Conservation (phyloP, 805 yeast genomes). For the Hanseniaspora lindneri region DNA sequence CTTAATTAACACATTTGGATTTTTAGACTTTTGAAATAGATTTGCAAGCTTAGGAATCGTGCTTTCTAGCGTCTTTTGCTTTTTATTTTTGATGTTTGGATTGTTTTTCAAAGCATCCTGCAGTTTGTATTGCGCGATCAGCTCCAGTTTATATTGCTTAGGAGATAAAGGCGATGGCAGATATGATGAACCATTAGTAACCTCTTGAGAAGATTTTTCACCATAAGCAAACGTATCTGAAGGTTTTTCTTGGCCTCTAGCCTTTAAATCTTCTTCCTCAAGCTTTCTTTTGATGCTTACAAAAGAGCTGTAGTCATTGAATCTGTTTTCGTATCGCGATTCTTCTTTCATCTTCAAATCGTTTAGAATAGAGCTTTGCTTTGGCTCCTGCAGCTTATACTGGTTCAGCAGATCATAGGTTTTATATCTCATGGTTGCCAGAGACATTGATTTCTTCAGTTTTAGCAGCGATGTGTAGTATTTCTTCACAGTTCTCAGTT, state of each 20-base stretch:
- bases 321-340: conserved; percentile 21
- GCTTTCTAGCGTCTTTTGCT: conserved; percentile 3
- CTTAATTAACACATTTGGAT: not conserved
- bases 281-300: conserved; percentile 11
- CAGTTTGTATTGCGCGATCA: conserved; percentile 6
- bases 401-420: conserved; percentile 30
- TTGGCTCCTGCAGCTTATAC: conserved; percentile 22
- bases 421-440: conserved; percentile 28
- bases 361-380: conserved; percentile 24
- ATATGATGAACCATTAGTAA: not conserved
- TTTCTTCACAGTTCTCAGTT: conserved; percentile 48
- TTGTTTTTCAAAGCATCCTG: conserved; percentile 9
- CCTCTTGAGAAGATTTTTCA: not conserved
- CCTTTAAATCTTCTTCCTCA: not conserved
- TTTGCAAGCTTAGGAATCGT: conserved; percentile 4
- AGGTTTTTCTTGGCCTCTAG: not conserved
- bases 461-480: conserved; percentile 49
- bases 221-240: not conserved
- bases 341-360: conserved; percentile 18
- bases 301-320: conserved; percentile 17
- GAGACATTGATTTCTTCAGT: conserved; percentile 35
- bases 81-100: not conserved
- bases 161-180: conserved; percentile 2
- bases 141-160: conserved; percentile 10
- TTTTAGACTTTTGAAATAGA: not conserved